Conservation (phyloP, 768 basidiomycete genomes). For the Lactarius deliciosus region DNA sequence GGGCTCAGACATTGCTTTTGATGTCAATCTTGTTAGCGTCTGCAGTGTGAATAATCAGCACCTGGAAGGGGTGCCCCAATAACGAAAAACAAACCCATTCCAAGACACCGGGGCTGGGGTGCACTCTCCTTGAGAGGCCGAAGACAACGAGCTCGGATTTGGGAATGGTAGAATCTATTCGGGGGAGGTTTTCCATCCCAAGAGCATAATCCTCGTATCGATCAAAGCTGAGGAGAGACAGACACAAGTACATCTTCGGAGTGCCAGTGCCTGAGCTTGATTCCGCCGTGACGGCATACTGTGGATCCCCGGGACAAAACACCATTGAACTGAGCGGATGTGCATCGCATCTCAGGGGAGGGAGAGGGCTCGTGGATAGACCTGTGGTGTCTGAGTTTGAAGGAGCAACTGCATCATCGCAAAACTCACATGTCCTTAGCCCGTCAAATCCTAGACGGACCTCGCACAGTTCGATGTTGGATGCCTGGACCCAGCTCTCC, state of each 20-base stretch:
- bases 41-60: slow-evolving; percentile 7
- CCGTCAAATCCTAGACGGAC: slow-evolving; percentile 28
- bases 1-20: slow-evolving; percentile 21
- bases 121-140: slow-evolving; percentile 13
- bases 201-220: slow-evolving; percentile 17
- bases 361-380: slow-evolving; percentile 22
- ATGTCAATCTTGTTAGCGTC: slow-evolving; percentile 6
- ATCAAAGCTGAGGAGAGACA: slow-evolving; percentile 25
- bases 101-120: not conserved
- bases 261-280: not conserved
- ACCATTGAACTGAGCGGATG: slow-evolving; percentile 23
- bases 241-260: slow-evolving; percentile 26
- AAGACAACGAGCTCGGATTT: slow-evolving; percentile 40
- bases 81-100: slow-evolving; percentile 25
- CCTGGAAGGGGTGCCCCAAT: not conserved
- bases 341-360: slow-evolving; percentile 20
- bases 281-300: slow-evolving; percentile 1
- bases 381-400: slow-evolving; percentile 8
- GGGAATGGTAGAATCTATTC: slow-evolving; percentile 38
- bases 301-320: slow-evolving; percentile 23
- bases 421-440: slow-evolving; percentile 18
- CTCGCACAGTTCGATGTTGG: slow-evolving; percentile 26
- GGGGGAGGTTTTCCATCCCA: slow-evolving; percentile 3
- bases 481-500: slow-evolving; percentile 28
- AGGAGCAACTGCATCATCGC: not conserved